Conservation (phyloP, 2,329 filamentous ascomycete genomes). For the Daldinia sp. region DNA sequence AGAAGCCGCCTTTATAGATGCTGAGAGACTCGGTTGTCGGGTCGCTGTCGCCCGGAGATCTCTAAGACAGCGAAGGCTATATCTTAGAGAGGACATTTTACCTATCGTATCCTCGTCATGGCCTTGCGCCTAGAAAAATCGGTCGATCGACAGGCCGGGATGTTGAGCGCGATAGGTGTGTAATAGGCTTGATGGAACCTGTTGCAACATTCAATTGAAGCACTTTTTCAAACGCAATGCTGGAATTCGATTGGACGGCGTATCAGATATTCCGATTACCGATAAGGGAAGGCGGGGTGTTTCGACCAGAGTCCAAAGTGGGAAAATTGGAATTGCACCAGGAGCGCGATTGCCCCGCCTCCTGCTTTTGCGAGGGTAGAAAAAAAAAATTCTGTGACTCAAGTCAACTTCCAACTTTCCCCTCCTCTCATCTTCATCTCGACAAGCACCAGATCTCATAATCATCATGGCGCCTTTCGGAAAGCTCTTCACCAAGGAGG, state of each 20-base stretch:
- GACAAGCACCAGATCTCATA: conserved; percentile 43
- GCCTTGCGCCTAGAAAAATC: conserved; percentile 31
- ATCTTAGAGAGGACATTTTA: conserved; percentile 51
- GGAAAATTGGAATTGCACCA: conserved; percentile 38
- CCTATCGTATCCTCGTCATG: conserved; percentile 47
- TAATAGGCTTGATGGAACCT: conserved; percentile 28
- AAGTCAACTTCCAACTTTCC: conserved; percentile 26
- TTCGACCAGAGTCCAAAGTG: conserved; percentile 23
- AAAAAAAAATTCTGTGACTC: conserved; percentile 44
- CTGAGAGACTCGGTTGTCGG: conserved; percentile 44
- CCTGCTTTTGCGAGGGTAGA: conserved; percentile 36
- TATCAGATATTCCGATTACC: conserved; percentile 48
- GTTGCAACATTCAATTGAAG: conserved; percentile 12
- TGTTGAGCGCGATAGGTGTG: conserved; percentile 14
- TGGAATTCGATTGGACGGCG: conserved; percentile 41
- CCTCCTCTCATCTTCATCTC: conserved; percentile 30
- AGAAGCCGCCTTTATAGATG: conserved; percentile 34
- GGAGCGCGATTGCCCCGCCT: conserved; percentile 47
- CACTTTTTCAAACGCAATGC: conserved; percentile 32
- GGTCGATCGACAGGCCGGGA: conserved; percentile 5
- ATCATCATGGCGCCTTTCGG: conserved; percentile 85
- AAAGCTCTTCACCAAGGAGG: conserved; percentile 91
- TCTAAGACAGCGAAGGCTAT: conserved; percentile 50
- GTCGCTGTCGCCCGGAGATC: conserved; percentile 42
- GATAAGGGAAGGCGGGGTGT: conserved; percentile 18